These are phyloP conservation scores for Lactarius indigo DNA, from an alignment of 768 basidiomycete genomes.

Conservation along the genomic window DNA sequence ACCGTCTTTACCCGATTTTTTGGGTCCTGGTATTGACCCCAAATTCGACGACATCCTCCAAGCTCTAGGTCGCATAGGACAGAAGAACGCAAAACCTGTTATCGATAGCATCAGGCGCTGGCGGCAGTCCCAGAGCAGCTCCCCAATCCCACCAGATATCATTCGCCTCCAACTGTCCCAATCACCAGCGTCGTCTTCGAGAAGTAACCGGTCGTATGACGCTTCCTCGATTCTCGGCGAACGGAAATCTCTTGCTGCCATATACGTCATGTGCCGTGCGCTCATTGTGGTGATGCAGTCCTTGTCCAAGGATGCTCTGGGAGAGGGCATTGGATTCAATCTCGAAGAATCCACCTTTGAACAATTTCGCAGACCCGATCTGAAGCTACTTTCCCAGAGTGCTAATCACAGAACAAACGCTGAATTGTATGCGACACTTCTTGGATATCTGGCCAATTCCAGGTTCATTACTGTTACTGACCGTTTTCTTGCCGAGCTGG, in stretches of 20 bases:
- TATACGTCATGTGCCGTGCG: slow-evolving; percentile 88
- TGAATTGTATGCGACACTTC: slow-evolving; percentile 76
- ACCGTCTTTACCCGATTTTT: slow-evolving; percentile 56
- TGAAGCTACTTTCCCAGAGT: slow-evolving; percentile 61
- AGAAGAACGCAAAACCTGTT: slow-evolving; percentile 78
- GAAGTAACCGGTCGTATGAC: slow-evolving; percentile 42
- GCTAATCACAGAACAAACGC: slow-evolving; percentile 78
- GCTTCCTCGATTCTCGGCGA: slow-evolving; percentile 54
- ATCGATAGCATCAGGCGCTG: slow-evolving; percentile 85
- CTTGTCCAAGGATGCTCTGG: slow-evolving; percentile 72
- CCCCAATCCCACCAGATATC: slow-evolving; percentile 45
- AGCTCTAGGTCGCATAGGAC: slow-evolving; percentile 81
- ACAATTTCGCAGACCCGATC: slow-evolving; percentile 69
- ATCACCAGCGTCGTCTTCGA: slow-evolving; percentile 32
- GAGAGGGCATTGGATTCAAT: slow-evolving; percentile 70
- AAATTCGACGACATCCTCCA: slow-evolving; percentile 84
- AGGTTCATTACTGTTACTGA: slow-evolving; percentile 94
- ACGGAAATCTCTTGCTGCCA: slow-evolving; percentile 75
- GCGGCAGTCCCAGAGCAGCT: slow-evolving; percentile 74
- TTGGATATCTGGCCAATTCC: slow-evolving; percentile 78
- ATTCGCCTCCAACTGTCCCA: slow-evolving; percentile 47
- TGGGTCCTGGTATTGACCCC: slow-evolving; percentile 70
- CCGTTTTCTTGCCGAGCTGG: slow-evolving; percentile 78
- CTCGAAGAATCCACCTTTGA: slow-evolving; percentile 90
- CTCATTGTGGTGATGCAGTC: slow-evolving; percentile 72